A percentile compares a stretch with the other conserved stretches of the same genome.
Conservation (phyloP, 352 stramenopile genomes). For the Phytophthora cactorum region DNA sequence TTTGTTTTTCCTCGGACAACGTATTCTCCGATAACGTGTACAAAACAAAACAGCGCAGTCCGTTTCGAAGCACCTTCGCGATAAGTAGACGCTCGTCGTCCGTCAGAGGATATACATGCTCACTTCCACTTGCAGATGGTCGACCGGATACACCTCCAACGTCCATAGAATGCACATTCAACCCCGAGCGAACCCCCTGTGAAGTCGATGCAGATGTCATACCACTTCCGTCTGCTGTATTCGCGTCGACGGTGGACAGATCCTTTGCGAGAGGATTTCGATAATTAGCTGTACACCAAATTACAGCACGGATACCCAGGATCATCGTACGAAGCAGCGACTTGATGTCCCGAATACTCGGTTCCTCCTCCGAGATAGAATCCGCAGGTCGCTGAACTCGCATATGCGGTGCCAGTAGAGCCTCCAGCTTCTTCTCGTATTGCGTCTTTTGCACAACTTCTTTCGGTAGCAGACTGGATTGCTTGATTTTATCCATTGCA, state of each 20-base stretch:
- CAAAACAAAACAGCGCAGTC: constrained; percentile 93
- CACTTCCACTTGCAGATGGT: constrained; percentile 20
- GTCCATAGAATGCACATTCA: constrained; percentile 32
- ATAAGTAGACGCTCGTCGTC: constrained; percentile 94
- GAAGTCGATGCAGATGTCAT: constrained; percentile 24
- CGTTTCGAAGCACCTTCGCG: constrained; percentile 93
- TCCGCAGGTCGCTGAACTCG: constrained; percentile 57
- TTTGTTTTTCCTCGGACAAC: constrained; percentile 93
- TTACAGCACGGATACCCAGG: constrained; percentile 97
- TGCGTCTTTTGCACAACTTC: constrained; percentile 51
- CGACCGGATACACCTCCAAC: constrained; percentile 21
- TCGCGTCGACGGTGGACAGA: constrained; percentile 79
- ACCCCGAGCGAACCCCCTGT: constrained; percentile 21
- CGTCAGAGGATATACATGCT: constrained; percentile 88
- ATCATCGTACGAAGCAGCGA: constrained; percentile 96
- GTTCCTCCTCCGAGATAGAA: constrained; percentile 75
- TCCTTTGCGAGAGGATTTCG: constrained; percentile 88
- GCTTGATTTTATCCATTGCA: constrained; percentile 90
- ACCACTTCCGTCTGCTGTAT: constrained; percentile 40
- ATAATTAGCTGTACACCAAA: constrained; percentile 97
- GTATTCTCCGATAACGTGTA: constrained; percentile 92
- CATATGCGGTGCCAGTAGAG: constrained; percentile 61
- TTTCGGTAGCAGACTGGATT: constrained; percentile 79
- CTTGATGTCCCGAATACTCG: constrained; percentile 91
- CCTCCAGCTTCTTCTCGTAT: constrained; percentile 82